Evolutionary conservation across 192 early-diverging fungal genomes (phyloP).

Genomic region (Rhizophlyctis rosea): DNA sequence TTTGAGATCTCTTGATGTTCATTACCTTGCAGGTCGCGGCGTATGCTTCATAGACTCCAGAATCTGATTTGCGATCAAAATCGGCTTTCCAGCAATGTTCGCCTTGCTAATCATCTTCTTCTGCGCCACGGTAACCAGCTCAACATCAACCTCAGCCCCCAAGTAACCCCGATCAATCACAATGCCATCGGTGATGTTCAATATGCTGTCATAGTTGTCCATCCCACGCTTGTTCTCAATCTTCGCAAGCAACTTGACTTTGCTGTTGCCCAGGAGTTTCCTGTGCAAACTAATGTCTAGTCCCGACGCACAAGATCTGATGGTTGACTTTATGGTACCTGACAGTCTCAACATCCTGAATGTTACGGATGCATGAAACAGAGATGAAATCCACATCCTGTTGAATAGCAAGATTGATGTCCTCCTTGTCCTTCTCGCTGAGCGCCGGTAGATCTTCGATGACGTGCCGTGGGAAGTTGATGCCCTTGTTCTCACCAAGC

Average conservation of each 20-base stretch:
- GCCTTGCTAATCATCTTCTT: constrained; percentile 59
- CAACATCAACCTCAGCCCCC: constrained; percentile 55
- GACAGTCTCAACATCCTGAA: constrained; percentile 53
- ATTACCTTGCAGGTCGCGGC: constrained; percentile 47
- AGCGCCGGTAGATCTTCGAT: constrained; percentile 56
- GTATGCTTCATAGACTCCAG: constrained; percentile 56
- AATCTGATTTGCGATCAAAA: constrained; percentile 61
- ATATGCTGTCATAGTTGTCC: constrained; percentile 57
- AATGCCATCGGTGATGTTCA: constrained; percentile 53
- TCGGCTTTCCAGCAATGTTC: constrained; percentile 53
- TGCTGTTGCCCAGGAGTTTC: constrained; percentile 52
- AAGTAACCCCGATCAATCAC: constrained; percentile 62
- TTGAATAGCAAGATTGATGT: constrained; percentile 46
- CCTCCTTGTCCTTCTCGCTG: constrained; percentile 49
- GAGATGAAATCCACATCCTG: constrained; percentile 53
- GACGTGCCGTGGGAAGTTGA: constrained; percentile 52
- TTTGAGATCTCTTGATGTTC: not conserved
- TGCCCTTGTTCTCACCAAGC: constrained; percentile 56
- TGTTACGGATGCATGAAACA: constrained; percentile 53
- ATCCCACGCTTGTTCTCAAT: constrained; percentile 58
- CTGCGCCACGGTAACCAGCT: constrained; percentile 52
- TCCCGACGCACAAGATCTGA: not conserved
- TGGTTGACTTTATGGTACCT: constrained; percentile 23
- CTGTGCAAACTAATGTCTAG: constrained; percentile 29
- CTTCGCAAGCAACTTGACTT: constrained; percentile 56